Base-by-base conservation (phyloP, 257 asterid genomes). In the Anisodus acutangulus region DNA sequence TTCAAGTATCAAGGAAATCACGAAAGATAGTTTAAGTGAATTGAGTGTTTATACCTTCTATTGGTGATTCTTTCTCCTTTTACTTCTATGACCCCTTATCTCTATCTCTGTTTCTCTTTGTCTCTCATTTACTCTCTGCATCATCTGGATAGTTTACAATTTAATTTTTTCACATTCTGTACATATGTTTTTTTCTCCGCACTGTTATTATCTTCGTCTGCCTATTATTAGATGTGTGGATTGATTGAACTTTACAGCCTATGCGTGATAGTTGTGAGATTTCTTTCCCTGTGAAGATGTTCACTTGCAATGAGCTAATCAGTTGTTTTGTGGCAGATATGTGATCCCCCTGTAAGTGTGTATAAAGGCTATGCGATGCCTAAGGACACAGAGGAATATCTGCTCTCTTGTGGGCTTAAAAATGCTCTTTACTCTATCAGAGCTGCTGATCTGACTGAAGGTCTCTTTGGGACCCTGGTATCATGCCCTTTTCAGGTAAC, bases 331-430 rank as follows among this genome's bases (percentile, higher is more conserved):
- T 64, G 79, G 83, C 89, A 95, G 99, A 89, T 94, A 89, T 89
- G 93, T 55, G 97, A 95, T 79, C 98, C 97, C 87, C 98, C 99
- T 57, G 99, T 92, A 70, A 94, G 99, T 83, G 98, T 94, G 74
- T 94, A 88, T 85, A 95, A 95, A 89, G 97, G 98, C 63, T 86
- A 92, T 84, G 85, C 91, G 80, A 89, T 95, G 95, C 93, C 93
- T 70, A 93, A 93, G 91, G 96, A 93, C 86, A 92, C 99, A 9
- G 96, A 94, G 86, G 90, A 95, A 86, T 89, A 94, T 85, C 97
- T 95, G 17, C 88, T 89, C 72, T 90, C 98, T 59, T 85, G 93
- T 85, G 98, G 98, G 86, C 97, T 94, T 86, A 91, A 91, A 90
- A 91, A 94, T 84, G 97, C 98, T 84, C 97, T 95, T 83, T 95